phyloP scores from a whole-genome alignment of 345 rosid species.

The Firmiana major region DNA sequence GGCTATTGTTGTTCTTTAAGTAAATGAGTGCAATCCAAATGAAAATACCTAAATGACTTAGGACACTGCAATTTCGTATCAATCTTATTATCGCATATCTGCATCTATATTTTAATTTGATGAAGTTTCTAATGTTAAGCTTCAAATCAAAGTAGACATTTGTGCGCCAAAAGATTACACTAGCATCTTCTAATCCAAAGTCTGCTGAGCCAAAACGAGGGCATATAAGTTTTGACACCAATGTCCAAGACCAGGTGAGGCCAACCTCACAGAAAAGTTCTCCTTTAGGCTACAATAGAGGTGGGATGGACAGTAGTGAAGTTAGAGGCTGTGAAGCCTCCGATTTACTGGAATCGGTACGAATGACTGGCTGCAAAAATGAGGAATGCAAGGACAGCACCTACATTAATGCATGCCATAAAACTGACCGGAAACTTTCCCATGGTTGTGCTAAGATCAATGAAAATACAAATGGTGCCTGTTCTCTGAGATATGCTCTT shows the following conservation, averaged over 20 bases:
- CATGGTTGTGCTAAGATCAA: constrained; percentile 48
- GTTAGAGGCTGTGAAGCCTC: constrained; percentile 27
- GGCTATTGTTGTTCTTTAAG: not conserved
- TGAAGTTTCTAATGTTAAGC: constrained; percentile 11
- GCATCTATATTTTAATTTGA: not conserved
- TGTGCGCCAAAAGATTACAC: constrained; percentile 79
- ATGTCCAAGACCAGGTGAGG: constrained; percentile 24
- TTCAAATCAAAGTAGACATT: constrained; percentile 56
- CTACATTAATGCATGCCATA: constrained; percentile 21
- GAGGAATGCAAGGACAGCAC: constrained; percentile 25
- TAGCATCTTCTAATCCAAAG: constrained; percentile 55
- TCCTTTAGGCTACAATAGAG: not conserved
- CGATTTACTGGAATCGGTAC: constrained; percentile 28
- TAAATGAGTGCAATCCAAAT: not conserved
- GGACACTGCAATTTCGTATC: not conserved
- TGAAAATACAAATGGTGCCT: constrained; percentile 44
- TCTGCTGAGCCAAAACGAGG: constrained; percentile 35
- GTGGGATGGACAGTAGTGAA: constrained; percentile 10
- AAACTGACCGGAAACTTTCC: constrained; percentile 24
- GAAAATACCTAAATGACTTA: not conserved
- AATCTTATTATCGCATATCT: constrained; percentile 1
- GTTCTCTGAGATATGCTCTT: constrained; percentile 85
- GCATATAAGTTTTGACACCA: constrained; percentile 29
- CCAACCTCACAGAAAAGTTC: constrained; percentile 12
- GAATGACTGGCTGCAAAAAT: constrained; percentile 21